These are phyloP conservation scores for Proteromonas lacertae DNA, from an alignment of 352 stramenopile genomes.

Conservation along the genomic window DNA sequence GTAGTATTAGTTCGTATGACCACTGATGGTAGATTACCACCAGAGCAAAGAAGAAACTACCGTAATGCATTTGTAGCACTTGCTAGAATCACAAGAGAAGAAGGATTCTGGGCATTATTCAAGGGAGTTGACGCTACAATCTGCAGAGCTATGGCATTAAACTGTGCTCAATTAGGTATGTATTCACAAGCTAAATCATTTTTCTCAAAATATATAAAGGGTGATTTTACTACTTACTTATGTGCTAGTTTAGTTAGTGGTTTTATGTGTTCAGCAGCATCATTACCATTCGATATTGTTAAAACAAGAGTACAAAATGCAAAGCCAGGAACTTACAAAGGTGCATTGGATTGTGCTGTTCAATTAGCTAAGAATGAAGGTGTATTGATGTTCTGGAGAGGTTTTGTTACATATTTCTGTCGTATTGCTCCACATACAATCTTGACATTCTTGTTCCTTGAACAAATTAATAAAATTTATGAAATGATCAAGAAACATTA, in stretches of 20 bases:
- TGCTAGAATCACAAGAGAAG: constrained; percentile 12
- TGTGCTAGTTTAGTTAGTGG: constrained; percentile 18
- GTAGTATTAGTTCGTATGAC: constrained; percentile 15
- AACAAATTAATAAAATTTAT: constrained; percentile 20
- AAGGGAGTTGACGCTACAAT: constrained; percentile 13
- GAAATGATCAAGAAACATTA: too few species aligned
- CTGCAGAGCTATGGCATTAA: constrained; percentile 16
- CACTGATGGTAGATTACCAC: constrained; percentile 15
- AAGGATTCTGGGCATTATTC: constrained; percentile 14
- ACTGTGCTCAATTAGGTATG: constrained; percentile 29
- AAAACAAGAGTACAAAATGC: too few species aligned
- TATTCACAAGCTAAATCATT: too few species aligned
- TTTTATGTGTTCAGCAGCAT: constrained; percentile 27
- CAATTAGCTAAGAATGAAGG: constrained; percentile 17
- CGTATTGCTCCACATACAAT: constrained; percentile 28
- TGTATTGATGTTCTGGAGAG: constrained; percentile 21
- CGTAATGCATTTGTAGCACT: constrained; percentile 9
- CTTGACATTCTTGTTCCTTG: constrained; percentile 25
- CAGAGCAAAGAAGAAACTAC: constrained; percentile 13
- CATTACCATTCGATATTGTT: constrained; percentile 25
- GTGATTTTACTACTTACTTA: too few species aligned
- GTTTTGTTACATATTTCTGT: constrained; percentile 26
- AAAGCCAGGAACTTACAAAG: too few species aligned
- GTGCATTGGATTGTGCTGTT: constrained; percentile 19
- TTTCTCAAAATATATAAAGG: too few species aligned